Evolutionary conservation across 2,329 filamentous ascomycete species (phyloP), one percentile per base, ranked within the genome.

Genomic region (Didymella glomerata): DNA sequence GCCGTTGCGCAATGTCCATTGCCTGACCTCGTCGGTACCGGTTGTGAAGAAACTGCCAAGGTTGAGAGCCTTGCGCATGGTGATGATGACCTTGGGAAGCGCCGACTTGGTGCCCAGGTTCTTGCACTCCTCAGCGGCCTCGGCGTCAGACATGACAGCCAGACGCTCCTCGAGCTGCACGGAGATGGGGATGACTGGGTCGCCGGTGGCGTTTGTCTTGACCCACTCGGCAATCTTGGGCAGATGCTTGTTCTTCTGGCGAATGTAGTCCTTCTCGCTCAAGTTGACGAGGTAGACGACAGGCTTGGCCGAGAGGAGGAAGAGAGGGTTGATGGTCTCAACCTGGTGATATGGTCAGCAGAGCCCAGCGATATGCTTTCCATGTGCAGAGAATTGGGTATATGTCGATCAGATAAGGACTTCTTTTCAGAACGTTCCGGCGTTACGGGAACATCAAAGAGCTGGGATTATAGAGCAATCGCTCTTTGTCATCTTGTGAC

Each of bases 161-260:
- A 99, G 84, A 64, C 95, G 92, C 78, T 98, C 93, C 82, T 99
- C 96, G 69, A 96, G 94, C 34, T 86, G 89, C 56, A 97, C 91
- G 0, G 95, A 98, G 72, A 99, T 89, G 62, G 94, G 95, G 59
- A 99, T 92, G 73, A 98, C 89, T 50, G 93, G 91, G 75, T 97
- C 93, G 57, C 92, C 93, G 52, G 88, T 79, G 6, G 93, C 91
- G 78, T 99, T 86, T 77, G 91, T 87, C 83, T 98, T 96, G 79
- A 97, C 88, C 95, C 95, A 99, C 77, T 95, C 91, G 61, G 91
- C 92, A 68, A 98, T 89, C 83, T 94, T 95, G 68, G 91, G 87
- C 55, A 99, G 87, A 82, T 99, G 88, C 88, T 99, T 99, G 87
- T 99, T 99, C 90, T 98, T 99, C 84, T 98, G 95, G 74, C 95